Conservation (phyloP, 257 asterid genomes). For the Nicotiana benthamiana region DNA sequence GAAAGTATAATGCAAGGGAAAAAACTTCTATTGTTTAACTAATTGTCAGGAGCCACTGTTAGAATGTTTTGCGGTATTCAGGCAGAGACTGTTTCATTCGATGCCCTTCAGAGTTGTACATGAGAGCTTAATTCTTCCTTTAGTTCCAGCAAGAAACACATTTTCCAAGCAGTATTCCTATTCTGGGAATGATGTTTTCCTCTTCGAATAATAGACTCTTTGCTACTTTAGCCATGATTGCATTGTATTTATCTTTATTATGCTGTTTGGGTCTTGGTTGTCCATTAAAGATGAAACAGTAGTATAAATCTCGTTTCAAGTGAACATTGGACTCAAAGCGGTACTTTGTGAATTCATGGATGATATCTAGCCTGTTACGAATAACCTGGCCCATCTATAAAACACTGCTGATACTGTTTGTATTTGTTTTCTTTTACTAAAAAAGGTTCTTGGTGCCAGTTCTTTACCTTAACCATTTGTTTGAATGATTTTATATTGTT, state of each 20-base stretch:
- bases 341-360: neutral
- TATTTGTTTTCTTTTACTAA: neutral
- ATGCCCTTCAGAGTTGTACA: neutral
- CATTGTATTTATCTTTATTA: neutral
- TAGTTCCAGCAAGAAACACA: neutral
- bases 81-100: neutral
- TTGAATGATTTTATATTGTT: neutral
- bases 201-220: neutral
- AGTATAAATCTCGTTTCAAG: neutral
- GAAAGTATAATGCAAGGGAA: neutral
- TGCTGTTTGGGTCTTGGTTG: neutral
- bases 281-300: neutral
- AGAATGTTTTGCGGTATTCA: neutral
- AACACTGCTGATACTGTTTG: neutral
- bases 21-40: neutral
- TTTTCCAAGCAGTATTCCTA: neutral
- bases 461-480: neutral
- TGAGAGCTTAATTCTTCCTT: neutral
- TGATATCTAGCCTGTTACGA: neutral
- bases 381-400: neutral
- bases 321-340: neutral
- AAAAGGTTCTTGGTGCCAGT: neutral
- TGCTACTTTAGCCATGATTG: neutral
- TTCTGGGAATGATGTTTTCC: neutral
- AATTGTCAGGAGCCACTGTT: neutral